phyloP scores from a whole-genome alignment of 1,284 basidiomycete genomes.

The Cutaneotrichosporon mucoides region DNA sequence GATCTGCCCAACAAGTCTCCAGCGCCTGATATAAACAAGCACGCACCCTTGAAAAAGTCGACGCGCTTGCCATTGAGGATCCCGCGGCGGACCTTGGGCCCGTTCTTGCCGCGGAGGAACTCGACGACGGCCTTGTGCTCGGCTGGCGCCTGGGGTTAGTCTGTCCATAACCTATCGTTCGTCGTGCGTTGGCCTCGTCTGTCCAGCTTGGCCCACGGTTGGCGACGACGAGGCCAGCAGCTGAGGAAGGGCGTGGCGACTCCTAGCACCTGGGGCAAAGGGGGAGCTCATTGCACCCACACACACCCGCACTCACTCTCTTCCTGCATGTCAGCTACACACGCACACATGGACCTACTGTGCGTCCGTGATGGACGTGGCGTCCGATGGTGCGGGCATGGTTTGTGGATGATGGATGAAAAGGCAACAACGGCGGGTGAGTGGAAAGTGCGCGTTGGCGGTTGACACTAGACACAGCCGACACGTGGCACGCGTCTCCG shows the following conservation, averaged over 20 bases:
- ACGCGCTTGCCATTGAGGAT: slow-evolving; percentile 90
- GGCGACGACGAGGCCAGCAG: too few relatives aligned
- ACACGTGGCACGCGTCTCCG: slow-evolving; percentile 6
- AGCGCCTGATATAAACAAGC: too few relatives aligned
- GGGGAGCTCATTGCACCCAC: too few relatives aligned
- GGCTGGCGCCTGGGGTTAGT: slow-evolving; percentile 56
- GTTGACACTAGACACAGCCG: neutral
- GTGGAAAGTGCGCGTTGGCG: neutral
- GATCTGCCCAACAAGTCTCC: too few relatives aligned
- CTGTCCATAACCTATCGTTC: too few relatives aligned
- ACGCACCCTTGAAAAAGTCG: slow-evolving; percentile 94
- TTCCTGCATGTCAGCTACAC: slow-evolving; percentile 18
- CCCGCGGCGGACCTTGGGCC: slow-evolving; percentile 84
- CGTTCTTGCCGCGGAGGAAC: slow-evolving; percentile 78
- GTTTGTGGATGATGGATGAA: neutral
- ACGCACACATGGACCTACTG: slow-evolving; percentile 11
- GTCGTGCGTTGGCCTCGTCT: too few relatives aligned
- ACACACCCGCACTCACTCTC: slow-evolving; percentile 17
- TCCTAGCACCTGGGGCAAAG: too few relatives aligned
- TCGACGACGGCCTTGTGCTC: slow-evolving; percentile 74
- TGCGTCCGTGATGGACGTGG: slow-evolving; percentile 17
- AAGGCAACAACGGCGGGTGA: too few relatives aligned
- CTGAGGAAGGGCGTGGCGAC: too few relatives aligned
- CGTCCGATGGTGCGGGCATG: slow-evolving; percentile 12
- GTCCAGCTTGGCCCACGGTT: neutral